Conservation (phyloP, 495 filamentous ascomycete genomes). For the Bombardia bombarda region DNA sequence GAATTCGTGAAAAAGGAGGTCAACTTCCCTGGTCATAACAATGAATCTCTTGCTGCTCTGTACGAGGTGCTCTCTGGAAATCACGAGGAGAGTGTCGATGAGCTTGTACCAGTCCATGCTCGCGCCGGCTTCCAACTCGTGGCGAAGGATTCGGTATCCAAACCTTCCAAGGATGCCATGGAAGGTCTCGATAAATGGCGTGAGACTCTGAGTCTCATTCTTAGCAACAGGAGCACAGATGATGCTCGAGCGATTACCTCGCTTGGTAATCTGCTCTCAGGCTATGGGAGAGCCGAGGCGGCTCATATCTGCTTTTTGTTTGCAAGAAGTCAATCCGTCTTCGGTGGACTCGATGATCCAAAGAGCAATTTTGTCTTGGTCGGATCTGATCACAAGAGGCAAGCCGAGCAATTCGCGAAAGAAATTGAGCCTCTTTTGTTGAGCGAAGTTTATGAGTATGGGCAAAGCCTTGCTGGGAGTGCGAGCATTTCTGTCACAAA, state of each 20-base stretch:
- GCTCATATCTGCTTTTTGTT: constrained; percentile 78
- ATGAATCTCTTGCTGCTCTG: constrained; percentile 77
- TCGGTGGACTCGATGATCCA: constrained; percentile 79
- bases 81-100: constrained; percentile 87
- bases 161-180: constrained; percentile 59
- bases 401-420: constrained; percentile 56
- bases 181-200: constrained; percentile 89
- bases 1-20: constrained; percentile 93
- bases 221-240: constrained; percentile 77
- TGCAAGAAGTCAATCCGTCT: constrained; percentile 48
- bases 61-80: constrained; percentile 94
- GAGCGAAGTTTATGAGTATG: constrained; percentile 90
- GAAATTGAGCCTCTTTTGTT: constrained; percentile 81
- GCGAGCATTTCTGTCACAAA: constrained; percentile 46
- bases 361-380: constrained; percentile 72
- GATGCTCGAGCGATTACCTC: constrained; percentile 70
- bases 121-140: constrained; percentile 87
- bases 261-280: constrained; percentile 74
- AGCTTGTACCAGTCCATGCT: constrained; percentile 91
- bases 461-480: constrained; percentile 54
- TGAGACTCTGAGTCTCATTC: constrained; percentile 76
- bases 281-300: constrained; percentile 83
- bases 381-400: constrained; percentile 67
- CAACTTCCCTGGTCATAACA: constrained; percentile 63
- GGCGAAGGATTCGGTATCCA: constrained; percentile 54